These are phyloP conservation scores for Salvia splendens DNA, from an alignment of 257 asterid species.

Conservation along the genomic window DNA sequence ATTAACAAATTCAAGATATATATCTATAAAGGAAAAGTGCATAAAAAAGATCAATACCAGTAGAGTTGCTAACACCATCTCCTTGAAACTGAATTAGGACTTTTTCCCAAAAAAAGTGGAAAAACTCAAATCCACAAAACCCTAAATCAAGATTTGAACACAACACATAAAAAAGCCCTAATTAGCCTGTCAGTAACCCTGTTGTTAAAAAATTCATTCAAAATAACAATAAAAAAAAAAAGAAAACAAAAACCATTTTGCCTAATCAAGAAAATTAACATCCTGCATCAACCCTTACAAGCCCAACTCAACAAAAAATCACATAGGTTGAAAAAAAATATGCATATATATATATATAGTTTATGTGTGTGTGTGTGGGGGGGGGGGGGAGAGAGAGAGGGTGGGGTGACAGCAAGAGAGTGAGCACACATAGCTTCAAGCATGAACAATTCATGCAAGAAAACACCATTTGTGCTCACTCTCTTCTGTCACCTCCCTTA, in stretches of 20 bases:
- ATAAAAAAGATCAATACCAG: background rate
- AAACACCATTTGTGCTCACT: constrained; percentile 94
- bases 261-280: background rate
- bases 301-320: constrained; percentile 4
- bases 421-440: constrained; percentile 85
- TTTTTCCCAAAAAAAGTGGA: background rate
- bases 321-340: background rate
- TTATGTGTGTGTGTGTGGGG: background rate
- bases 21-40: background rate
- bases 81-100: constrained; percentile 17
- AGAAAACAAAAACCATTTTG: too few relatives aligned
- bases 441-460: constrained; percentile 60
- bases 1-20: background rate
- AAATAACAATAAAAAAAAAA: background rate
- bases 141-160: constrained; percentile 21
- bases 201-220: background rate
- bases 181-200: constrained; percentile 5
- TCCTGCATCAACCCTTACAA: constrained; percentile 3
- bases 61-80: background rate
- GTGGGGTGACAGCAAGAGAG: constrained; percentile 87
- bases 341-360: background rate
- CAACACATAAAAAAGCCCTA: constrained; percentile 13
- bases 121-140: constrained; percentile 23
- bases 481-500: constrained; percentile 95
- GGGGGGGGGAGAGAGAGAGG: constrained; percentile 27